Base-by-base conservation (phyloP, 371 early-diverging fungal species). In the Massospora cicadina region DNA sequence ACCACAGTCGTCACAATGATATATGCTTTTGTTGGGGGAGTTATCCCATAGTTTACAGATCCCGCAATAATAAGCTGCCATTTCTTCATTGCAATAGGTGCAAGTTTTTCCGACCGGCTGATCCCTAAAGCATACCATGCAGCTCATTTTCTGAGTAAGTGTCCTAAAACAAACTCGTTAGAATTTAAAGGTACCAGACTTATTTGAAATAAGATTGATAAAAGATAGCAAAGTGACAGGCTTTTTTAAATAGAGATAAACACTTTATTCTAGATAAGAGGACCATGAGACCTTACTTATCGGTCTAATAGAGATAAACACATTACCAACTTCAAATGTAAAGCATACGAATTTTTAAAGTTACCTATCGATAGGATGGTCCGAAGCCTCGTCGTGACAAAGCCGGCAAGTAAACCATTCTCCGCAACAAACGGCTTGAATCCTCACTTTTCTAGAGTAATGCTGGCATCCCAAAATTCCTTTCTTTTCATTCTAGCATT, bases 31-130 rank as follows among this genome's bases (percentile, higher is more conserved):
- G 33, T 71, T 67, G 2, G 83, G 76, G 66, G 88, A 88, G 67
- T 93, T 83, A 70, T 93, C 93, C 90, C 95, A 93, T 2, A 99
- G 80, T 66, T 93, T 89, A 73, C 99, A 99, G 27, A 79, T 82
- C 54, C 79, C 73, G 73, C 99, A 99, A 72, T 86, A 98, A 74
- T 99, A 98, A 31, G 70, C 67, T 0, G 90, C 87, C 56, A 92
- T 71, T 10, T 63, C 65, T 12, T 71, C 65, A 3, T 77, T 65
- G 75, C 98, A 98, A 65, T 75, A 79, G 55, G 65, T 68, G 68
- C 99, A 99, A 7, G 63, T 68, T 67, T 89, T 83, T 0, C 79
- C 81, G 0, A 89, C 84, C 0, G 89, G 85, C 71, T 98, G 98
- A 13, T 89, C 77, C 0, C 77, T 71, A 29, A 74, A 64, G 74